Evolutionary conservation across 75 land plant species (phyloP).

Genomic region (Picea glauca): DNA sequence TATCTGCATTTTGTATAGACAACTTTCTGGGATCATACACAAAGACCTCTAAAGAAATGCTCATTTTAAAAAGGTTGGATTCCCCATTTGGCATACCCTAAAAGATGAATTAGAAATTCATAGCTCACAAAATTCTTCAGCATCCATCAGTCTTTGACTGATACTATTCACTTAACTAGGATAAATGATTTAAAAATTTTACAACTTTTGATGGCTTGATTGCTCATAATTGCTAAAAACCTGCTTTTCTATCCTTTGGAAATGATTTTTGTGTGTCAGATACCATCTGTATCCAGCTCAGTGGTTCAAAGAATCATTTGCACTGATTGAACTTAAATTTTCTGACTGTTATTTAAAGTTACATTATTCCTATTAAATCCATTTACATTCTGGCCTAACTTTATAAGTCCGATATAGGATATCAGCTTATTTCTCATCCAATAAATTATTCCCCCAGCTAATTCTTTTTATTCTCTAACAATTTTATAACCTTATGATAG

Average conservation of each 20-base stretch:
- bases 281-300: neutral
- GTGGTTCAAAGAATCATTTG: neutral
- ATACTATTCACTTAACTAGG: neutral
- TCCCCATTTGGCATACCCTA: neutral
- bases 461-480: neutral
- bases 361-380: neutral
- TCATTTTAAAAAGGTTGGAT: neutral
- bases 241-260: neutral
- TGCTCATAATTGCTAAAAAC: neutral
- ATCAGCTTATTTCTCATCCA: neutral
- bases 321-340: neutral
- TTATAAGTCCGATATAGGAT: neutral
- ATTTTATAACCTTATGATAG: neutral
- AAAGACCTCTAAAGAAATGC: too few relatives aligned
- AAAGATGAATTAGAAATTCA: neutral
- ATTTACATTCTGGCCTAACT: neutral
- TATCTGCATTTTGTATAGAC: too few relatives aligned
- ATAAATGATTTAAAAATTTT: neutral
- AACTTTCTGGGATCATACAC: too few relatives aligned
- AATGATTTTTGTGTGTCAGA: neutral
- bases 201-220: neutral
- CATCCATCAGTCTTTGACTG: neutral
- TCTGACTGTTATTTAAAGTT: neutral
- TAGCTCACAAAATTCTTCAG: neutral
- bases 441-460: neutral